Evolutionary conservation across 768 basidiomycete genomes (phyloP).

Genomic region (Suillus clintonianus): DNA sequence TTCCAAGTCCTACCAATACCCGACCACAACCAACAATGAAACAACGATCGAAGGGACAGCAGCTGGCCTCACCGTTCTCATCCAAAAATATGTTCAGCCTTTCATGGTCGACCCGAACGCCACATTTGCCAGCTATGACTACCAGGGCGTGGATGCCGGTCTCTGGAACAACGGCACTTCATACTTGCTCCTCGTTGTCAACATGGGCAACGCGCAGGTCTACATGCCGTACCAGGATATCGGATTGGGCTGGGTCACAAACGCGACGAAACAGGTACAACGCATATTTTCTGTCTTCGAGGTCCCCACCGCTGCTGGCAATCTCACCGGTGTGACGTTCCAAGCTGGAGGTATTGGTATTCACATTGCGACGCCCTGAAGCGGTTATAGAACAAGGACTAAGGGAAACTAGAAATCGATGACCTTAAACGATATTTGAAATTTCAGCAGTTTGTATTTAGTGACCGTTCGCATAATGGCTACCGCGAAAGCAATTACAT

Average conservation of each 20-base stretch:
- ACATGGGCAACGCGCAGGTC: neutral
- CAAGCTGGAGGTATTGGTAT: slow-evolving; percentile 20
- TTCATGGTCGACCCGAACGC: slow-evolving; percentile 20
- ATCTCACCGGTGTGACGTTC: slow-evolving; percentile 21
- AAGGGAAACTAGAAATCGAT: neutral
- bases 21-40: slow-evolving; percentile 18
- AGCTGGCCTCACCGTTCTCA: neutral
- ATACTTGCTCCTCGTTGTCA: slow-evolving; percentile 22
- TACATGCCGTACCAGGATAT: slow-evolving; percentile 18
- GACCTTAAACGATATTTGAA: neutral
- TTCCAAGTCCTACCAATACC: slow-evolving; percentile 30
- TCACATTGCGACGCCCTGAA: slow-evolving; percentile 17
- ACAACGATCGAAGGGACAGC: slow-evolving; percentile 26
- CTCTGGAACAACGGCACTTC: slow-evolving; percentile 22
- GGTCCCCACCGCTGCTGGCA: neutral
- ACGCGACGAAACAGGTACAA: slow-evolving; percentile 20
- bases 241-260: slow-evolving; percentile 16
- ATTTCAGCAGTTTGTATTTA: neutral
- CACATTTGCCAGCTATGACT: slow-evolving; percentile 7
- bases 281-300: slow-evolving; percentile 13
- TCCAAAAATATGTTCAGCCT: slow-evolving; percentile 15
- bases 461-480: neutral
- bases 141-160: slow-evolving; percentile 23
- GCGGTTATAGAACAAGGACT: neutral
- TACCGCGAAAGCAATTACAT: slow-evolving; percentile 22